Evolutionary conservation across 805 yeast genomes (phyloP), one percentile per base, ranked within the genome.

Genomic region (Lipomyces sp.): DNA sequence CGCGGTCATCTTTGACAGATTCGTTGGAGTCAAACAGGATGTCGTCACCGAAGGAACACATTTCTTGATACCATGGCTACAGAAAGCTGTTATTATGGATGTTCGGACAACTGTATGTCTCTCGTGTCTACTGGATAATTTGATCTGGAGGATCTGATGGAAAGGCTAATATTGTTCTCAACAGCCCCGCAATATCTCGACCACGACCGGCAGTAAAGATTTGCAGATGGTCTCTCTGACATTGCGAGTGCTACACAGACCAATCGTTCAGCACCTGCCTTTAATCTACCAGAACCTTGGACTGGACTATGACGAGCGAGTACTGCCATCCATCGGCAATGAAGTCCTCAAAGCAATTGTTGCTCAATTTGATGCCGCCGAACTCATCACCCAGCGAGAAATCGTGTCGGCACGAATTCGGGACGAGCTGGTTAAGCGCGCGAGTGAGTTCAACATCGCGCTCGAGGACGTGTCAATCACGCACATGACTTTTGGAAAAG

Each of bases 31-130:
- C 62, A 89, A 90, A 78, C 87, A 87, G 74, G 80, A 81, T n/a
- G 98, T 95, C 32, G 83, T 93, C 67, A 97, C 98, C 35, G 99
- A 95, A 81, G 99, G 99, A 67, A 90, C 98, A 32, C 98, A 95
- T 79, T 95, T 95, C 78, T 81, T 93, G 71, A 78, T 95, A 62
- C 99, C 99, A 62, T 95, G 99, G 98, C 82, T 95, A 71, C 99
- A 95, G 78, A 88, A 86, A 77, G 96, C 98, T 2, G 84, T 95
- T 59, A 81, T 92, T 18, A 95, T 85, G 78, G 99, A 95, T 77
- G 97, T 95, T 35, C 85, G 98, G 76, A 93, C 97, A n/a, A 90
- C 67, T 8, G 87, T 76, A 48, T 4, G 67, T 57, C n/a, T 11
- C 45, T 10, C 15, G 30, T 45, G 11, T n/a, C 11, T 35, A 11